Evolutionary conservation across 139 green algal genomes (phyloP).

Genomic region (Haematococcus sp.): DNA sequence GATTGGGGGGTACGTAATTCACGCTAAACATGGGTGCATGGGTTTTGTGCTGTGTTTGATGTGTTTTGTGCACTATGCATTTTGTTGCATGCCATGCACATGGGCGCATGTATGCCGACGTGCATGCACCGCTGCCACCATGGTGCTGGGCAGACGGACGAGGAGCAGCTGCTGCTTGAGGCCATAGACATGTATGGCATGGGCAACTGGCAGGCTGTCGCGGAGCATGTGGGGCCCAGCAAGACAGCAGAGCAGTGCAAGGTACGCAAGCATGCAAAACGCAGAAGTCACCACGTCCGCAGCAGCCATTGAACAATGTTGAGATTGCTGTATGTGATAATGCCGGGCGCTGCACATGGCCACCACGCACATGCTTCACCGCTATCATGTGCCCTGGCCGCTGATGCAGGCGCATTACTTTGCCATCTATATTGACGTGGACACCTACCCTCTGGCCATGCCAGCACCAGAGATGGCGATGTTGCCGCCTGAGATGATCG

Average conservation of each 20-base stretch:
- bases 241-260: constrained; percentile 71
- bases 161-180: constrained; percentile 96
- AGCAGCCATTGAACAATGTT: too few relatives aligned
- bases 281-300: neutral
- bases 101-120: neutral
- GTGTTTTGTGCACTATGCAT: neutral
- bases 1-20: constrained; percentile 78
- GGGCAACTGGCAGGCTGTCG: constrained; percentile 90
- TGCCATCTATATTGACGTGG: constrained; percentile 71
- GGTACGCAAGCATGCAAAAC: neutral
- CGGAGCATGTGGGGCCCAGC: constrained; percentile 75
- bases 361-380: too few relatives aligned
- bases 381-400: neutral
- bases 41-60: too few relatives aligned
- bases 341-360: too few relatives aligned
- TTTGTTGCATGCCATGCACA: neutral
- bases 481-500: neutral
- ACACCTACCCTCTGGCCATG: constrained; percentile 63
- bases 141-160: constrained; percentile 73
- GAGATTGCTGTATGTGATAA: too few relatives aligned
- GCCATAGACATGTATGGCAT: constrained; percentile 78
- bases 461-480: constrained; percentile 54
- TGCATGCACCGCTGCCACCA: neutral
- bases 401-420: constrained; percentile 71
- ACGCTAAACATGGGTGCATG: too few relatives aligned